Conservation (phyloP, 768 basidiomycete genomes). For the Suillus placidus region DNA sequence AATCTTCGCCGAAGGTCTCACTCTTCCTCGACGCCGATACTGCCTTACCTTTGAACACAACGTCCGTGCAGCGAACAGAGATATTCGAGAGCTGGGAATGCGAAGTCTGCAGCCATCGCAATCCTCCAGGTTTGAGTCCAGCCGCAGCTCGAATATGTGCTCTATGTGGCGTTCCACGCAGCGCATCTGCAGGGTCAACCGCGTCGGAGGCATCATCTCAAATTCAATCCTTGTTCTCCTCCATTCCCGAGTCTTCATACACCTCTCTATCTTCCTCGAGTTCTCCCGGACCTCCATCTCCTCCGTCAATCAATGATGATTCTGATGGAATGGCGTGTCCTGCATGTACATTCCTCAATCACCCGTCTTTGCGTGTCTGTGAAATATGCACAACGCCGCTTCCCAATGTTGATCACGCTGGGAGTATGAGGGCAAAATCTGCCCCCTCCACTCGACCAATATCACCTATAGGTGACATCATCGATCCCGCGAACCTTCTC, state of each 20-base stretch:
- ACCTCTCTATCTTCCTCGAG: constrained; percentile 28
- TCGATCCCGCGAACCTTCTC: constrained; percentile 42
- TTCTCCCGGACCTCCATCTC: constrained; percentile 21
- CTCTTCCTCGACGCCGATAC: constrained; percentile 54
- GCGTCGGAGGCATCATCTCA: constrained; percentile 22
- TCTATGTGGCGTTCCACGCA: constrained; percentile 80
- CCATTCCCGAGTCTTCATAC: constrained; percentile 42
- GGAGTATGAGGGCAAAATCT: constrained; percentile 48
- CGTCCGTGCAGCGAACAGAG: constrained; percentile 32
- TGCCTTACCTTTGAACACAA: constrained; percentile 27
- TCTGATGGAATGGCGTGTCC: constrained; percentile 62
- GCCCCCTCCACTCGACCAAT: constrained; percentile 67
- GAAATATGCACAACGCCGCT: constrained; percentile 86
- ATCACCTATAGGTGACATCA: constrained; percentile 42
- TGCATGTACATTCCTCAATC: constrained; percentile 92
- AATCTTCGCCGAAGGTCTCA: constrained; percentile 87
- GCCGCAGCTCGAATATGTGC: constrained; percentile 69
- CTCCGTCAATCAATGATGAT: constrained; percentile 23
- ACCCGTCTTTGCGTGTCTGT: constrained; percentile 69
- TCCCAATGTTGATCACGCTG: constrained; percentile 34
- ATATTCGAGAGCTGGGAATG: constrained; percentile 75
- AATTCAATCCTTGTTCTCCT: constrained; percentile 40
- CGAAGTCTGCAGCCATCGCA: constrained; percentile 84
- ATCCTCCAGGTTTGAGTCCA: constrained; percentile 76
- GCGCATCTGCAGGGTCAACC: constrained; percentile 33